phyloP scores from a whole-genome alignment of 2,329 filamentous ascomycete species.

The Balansia obtecta region DNA sequence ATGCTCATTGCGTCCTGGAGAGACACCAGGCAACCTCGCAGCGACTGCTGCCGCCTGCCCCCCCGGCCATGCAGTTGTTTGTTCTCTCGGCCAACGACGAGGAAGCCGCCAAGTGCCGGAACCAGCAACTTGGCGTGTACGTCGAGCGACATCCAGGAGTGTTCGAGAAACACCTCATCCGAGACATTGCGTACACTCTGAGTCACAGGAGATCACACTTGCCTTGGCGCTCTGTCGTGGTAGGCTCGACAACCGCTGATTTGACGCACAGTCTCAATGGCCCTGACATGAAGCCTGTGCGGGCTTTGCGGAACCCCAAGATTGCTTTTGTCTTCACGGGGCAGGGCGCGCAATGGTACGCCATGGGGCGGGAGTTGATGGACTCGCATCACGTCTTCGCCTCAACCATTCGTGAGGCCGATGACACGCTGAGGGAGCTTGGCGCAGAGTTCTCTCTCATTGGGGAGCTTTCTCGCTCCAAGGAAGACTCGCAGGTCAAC shows the following conservation, averaged over 20 bases:
- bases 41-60: slow-evolving; percentile 8
- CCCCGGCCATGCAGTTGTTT: slow-evolving; percentile 23
- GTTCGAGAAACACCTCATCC: slow-evolving; percentile 30
- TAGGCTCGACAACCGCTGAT: slow-evolving; percentile 30
- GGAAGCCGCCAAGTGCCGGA: slow-evolving; percentile 18
- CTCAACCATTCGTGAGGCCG: slow-evolving; percentile 18
- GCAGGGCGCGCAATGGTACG: slow-evolving; percentile 26
- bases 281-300: slow-evolving; percentile 8
- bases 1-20: slow-evolving; percentile 30
- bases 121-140: slow-evolving; percentile 22
- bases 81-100: slow-evolving; percentile 28
- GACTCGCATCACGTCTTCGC: slow-evolving; percentile 22
- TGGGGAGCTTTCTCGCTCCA: slow-evolving; percentile 24
- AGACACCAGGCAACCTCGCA: slow-evolving; percentile 2
- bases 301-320: slow-evolving; percentile 9
- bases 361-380: slow-evolving; percentile 26
- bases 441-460: slow-evolving; percentile 24
- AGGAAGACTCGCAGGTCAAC: slow-evolving; percentile 20
- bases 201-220: slow-evolving; percentile 31
- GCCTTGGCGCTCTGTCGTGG: slow-evolving; percentile 30
- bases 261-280: slow-evolving; percentile 31
- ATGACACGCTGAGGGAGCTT: slow-evolving; percentile 20
- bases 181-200: slow-evolving; percentile 35
- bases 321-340: slow-evolving; percentile 26
- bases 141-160: slow-evolving; percentile 29